A percentile compares a stretch with the other conserved stretches of the same genome.
phyloP scores from a whole-genome alignment of 2,329 filamentous ascomycete species.

The Colletotrichum navitas region DNA sequence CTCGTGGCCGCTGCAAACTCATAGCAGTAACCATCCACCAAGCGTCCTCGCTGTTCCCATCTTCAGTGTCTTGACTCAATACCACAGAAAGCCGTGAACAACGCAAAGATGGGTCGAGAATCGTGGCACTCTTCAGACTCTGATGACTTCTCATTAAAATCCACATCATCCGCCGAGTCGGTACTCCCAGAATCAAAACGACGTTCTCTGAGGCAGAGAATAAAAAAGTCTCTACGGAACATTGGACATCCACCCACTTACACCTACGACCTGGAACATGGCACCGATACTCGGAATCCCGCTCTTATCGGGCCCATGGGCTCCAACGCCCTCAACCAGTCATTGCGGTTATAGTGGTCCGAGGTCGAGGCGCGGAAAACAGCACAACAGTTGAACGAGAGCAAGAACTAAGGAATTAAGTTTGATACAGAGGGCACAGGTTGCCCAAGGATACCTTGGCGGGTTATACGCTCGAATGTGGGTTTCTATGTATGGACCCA shows the following conservation, averaged over 20 bases:
- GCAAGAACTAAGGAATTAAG: not conserved
- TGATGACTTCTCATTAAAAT: slow-evolving; percentile 31
- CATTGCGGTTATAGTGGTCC: slow-evolving; percentile 16
- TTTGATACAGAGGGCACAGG: slow-evolving; percentile 5
- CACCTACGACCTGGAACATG: slow-evolving; percentile 34
- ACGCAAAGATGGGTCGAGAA: slow-evolving; percentile 22
- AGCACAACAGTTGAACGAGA: not conserved
- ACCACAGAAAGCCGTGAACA: not conserved
- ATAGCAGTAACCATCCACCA: not conserved
- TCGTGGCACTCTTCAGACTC: slow-evolving; percentile 19
- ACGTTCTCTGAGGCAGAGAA: slow-evolving; percentile 29
- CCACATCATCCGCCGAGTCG: slow-evolving; percentile 15
- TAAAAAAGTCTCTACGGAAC: slow-evolving; percentile 26
- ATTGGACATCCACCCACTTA: slow-evolving; percentile 35
- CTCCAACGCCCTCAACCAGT: slow-evolving; percentile 34
- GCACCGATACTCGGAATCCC: slow-evolving; percentile 6
- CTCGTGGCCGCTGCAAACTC: not conserved
- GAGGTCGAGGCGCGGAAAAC: not conserved
- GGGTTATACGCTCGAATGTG: not conserved
- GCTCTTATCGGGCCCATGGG: slow-evolving; percentile 28
- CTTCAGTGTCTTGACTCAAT: not conserved
- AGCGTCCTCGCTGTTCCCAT: not conserved
- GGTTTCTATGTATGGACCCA: too few species aligned
- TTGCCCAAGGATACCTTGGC: not conserved
- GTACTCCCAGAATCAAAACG: not conserved